Evolutionary conservation across 2,329 filamentous ascomycete species (phyloP).

Genomic region (Colletotrichum tropicicola): DNA sequence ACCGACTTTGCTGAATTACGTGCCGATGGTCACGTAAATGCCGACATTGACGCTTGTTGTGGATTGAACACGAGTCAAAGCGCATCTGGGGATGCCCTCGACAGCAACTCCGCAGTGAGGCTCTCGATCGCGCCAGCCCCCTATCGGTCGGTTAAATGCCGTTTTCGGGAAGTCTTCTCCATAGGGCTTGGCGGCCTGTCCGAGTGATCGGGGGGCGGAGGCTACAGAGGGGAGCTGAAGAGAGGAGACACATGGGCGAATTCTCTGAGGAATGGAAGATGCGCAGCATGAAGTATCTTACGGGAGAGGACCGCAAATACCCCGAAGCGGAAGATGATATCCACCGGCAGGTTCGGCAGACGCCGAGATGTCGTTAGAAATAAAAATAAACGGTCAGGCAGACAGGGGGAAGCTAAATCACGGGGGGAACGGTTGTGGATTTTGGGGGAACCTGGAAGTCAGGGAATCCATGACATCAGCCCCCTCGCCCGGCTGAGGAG

Average conservation of each 20-base stretch:
- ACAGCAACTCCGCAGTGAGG: background rate
- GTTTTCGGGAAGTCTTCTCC: background rate
- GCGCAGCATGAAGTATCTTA: background rate
- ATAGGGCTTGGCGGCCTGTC: background rate
- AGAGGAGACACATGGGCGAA: background rate
- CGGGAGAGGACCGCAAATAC: background rate
- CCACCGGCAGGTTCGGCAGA: conserved; percentile 2
- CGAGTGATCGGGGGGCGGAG: background rate
- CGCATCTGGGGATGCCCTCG: background rate
- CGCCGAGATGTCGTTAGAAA: background rate
- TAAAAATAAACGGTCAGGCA: background rate
- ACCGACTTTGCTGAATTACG: background rate
- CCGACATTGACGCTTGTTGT: background rate
- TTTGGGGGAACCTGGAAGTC: background rate
- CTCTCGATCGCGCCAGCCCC: background rate
- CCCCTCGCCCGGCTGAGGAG: background rate
- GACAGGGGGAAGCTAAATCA: background rate
- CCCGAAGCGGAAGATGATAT: background rate
- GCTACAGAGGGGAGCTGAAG: background rate
- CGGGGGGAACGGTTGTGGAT: background rate
- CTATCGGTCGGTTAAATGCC: background rate
- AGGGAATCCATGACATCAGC: conserved; percentile 19
- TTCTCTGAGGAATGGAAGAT: background rate
- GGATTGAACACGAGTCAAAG: background rate
- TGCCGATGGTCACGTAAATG: conserved; percentile 9